Base-by-base conservation (phyloP, 1,139 yeast genomes). In the Pichia norvegensis region DNA sequence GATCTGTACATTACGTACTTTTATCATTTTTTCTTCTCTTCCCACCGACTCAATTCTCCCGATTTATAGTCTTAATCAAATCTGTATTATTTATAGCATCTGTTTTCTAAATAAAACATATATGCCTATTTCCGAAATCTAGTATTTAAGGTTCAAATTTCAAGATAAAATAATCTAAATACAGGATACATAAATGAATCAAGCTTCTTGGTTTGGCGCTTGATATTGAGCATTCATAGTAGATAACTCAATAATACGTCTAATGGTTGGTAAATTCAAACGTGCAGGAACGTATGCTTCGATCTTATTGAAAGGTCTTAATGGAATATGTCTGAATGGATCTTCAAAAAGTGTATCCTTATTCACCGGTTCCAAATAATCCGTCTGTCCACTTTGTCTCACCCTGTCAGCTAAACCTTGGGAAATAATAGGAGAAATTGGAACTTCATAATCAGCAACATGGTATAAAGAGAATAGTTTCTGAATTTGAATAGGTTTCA, bases 231-330 rank as follows among this genome's bases (percentile, higher is more conserved):
- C 94, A 61, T 82, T 83, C 66, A 79, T 81, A 10, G 97, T 92
- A 33, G 92, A 95, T 57, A 92, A 73, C 63, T 88, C 97, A 38
- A 90, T 87, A 45, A 92, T 80, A 64, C 94, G 76, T 69, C 95
- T 84, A 41, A 94, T 81, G 36, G 79, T 82, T 40, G 97, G 97
- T 54, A 88, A 78, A 55, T 84, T 86, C 67, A 90, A 72, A 87
- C 95, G 85, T 2, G 95, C 94, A 37, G 99, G 99, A 51, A 94
- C 95, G 61, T 90, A 92, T 2, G 97, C 95, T 67, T 92, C 97
- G 43, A 94, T 90, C 61, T 88, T 78, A 47, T 86, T 79, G 65
- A 92, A 81, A 46, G 87, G 90, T 58, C 98, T 78, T 42, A 94
- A 82, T 50, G 79, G 85, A 47, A 87, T 84, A 51, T 81, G 76